Evolutionary conservation across 1,139 yeast genomes (phyloP).

Genomic region (Zhuliangozyma blackwelliae): DNA sequence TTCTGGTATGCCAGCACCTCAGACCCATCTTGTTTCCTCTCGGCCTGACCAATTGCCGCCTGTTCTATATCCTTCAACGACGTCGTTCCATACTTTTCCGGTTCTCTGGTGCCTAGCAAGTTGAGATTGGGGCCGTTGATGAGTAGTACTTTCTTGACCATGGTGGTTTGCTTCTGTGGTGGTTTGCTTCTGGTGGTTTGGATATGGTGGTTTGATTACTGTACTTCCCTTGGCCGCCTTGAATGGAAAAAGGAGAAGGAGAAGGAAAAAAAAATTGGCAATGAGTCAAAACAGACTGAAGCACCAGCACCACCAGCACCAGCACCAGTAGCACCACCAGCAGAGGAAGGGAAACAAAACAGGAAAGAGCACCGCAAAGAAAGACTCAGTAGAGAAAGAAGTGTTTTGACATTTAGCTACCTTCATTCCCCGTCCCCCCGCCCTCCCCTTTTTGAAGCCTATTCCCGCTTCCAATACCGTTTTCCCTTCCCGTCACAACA

Average conservation of each 20-base stretch:
- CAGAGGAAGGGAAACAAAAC: too few relatives aligned
- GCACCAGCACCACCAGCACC: too few relatives aligned
- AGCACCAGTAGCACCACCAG: too few relatives aligned
- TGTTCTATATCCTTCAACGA: conserved; percentile 38
- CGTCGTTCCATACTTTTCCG: conserved; percentile 47
- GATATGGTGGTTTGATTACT: neutral
- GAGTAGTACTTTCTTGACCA: conserved; percentile 40
- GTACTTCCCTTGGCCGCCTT: neutral
- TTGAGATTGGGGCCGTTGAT: conserved; percentile 48
- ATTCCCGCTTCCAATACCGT: too few relatives aligned
- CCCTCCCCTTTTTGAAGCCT: too few relatives aligned
- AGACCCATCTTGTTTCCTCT: conserved; percentile 24
- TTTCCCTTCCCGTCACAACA: too few relatives aligned
- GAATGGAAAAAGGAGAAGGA: neutral
- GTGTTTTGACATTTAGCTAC: too few relatives aligned
- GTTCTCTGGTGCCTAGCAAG: conserved; percentile 46
- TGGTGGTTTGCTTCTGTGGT: conserved; percentile 5
- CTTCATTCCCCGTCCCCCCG: too few relatives aligned
- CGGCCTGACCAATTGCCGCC: conserved; percentile 36
- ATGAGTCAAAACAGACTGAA: too few relatives aligned
- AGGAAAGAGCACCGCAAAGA: too few relatives aligned
- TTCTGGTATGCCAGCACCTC: conserved; percentile 32
- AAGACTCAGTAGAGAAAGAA: too few relatives aligned
- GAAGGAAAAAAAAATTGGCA: too few relatives aligned
- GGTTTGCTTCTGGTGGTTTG: neutral